These are phyloP conservation scores for Trametes meyenii DNA, from an alignment of 768 basidiomycete species.

Conservation along the genomic window DNA sequence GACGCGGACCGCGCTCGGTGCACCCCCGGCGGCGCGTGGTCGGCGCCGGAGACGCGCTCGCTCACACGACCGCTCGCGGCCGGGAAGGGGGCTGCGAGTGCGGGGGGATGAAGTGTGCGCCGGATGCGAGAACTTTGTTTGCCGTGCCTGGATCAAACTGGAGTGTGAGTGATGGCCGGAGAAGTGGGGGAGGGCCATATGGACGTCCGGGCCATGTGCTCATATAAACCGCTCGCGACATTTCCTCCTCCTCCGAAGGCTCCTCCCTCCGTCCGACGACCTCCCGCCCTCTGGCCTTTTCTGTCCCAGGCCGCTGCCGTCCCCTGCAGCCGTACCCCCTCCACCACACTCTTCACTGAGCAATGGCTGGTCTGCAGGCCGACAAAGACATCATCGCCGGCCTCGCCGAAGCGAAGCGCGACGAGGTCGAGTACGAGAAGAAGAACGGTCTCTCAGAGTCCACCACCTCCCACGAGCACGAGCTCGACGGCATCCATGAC, in stretches of 20 bases:
- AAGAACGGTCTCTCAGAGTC: conserved; percentile 25
- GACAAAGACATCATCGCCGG: conserved; percentile 29
- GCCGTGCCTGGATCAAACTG: not conserved
- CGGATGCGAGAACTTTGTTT: not conserved
- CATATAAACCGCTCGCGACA: conserved; percentile 1
- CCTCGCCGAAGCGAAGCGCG: conserved; percentile 27
- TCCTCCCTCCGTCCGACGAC: conserved; percentile 9
- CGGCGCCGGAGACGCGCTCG: not conserved
- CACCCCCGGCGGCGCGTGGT: not conserved
- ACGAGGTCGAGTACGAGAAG: conserved; percentile 29
- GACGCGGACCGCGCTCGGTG: not conserved
- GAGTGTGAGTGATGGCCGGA: conserved; percentile 8
- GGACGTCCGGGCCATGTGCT: conserved; percentile 15
- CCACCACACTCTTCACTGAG: conserved; percentile 16
- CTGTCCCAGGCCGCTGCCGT: not conserved
- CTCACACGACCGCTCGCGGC: not conserved
- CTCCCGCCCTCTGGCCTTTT: not conserved
- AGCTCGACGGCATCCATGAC: conserved; percentile 46
- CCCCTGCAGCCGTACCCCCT: not conserved
- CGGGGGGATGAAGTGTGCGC: not conserved
- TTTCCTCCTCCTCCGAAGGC: conserved; percentile 7
- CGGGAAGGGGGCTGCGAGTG: not conserved
- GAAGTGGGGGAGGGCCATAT: conserved; percentile 9
- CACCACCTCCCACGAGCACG: conserved; percentile 29
- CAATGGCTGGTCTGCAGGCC: conserved; percentile 30